These are phyloP conservation scores for Telfairia occidentalis DNA, from an alignment of 331 rosid species.

Conservation along the genomic window DNA sequence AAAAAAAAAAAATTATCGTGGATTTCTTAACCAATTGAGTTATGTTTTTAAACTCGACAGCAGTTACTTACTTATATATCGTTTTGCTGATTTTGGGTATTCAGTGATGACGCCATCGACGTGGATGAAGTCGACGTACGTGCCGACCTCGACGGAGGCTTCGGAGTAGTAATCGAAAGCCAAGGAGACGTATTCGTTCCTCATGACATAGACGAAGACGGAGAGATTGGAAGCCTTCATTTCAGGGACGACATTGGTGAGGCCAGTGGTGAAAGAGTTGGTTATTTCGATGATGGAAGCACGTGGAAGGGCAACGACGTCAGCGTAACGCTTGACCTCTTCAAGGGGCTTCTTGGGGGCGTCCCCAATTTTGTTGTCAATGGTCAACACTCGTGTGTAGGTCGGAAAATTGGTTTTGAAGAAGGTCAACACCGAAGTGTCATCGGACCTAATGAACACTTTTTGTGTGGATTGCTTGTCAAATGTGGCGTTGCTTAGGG, in stretches of 20 bases:
- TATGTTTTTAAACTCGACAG: neutral
- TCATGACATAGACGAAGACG: conserved; percentile 34
- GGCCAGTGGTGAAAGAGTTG: conserved; percentile 14
- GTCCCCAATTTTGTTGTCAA: conserved; percentile 21
- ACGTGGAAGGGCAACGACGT: conserved; percentile 40
- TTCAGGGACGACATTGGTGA: conserved; percentile 35
- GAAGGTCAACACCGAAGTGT: conserved; percentile 59
- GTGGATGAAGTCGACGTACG: conserved; percentile 20
- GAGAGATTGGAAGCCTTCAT: conserved; percentile 50
- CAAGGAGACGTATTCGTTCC: conserved; percentile 47
- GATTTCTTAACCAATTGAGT: neutral
- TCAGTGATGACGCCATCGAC: conserved; percentile 79
- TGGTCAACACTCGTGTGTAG: conserved; percentile 40
- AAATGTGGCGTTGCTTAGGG: conserved; percentile 52
- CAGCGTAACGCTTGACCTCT: conserved; percentile 58
- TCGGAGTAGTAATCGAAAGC: conserved; percentile 63
- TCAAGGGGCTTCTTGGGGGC: conserved; percentile 31
- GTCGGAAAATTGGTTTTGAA: conserved; percentile 34
- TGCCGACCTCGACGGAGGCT: conserved; percentile 50
- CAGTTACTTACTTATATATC: conserved; percentile 43
- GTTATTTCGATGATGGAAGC: conserved; percentile 6
- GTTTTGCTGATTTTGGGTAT: conserved; percentile 58
- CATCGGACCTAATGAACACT: conserved; percentile 65
- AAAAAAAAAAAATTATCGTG: neutral
- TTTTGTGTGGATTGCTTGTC: conserved; percentile 56